phyloP scores from a whole-genome alignment of 2,329 filamentous ascomycete genomes.

The Colletotrichum sp. region DNA sequence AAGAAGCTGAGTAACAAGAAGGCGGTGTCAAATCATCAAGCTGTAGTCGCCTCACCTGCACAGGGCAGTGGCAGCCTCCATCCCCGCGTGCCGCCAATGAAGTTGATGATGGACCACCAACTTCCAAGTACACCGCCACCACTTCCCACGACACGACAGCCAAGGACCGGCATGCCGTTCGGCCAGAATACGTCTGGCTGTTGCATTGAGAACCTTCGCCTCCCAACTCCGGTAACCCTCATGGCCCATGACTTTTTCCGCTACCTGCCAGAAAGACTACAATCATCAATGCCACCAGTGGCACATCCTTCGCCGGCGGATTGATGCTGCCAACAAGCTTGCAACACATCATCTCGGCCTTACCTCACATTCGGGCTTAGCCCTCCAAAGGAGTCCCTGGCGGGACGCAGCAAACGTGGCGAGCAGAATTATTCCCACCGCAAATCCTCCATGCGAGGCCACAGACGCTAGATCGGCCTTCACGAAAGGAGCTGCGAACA shows the following conservation, averaged over 20 bases:
- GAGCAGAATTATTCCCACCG: slow-evolving; percentile 2
- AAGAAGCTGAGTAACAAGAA: not conserved
- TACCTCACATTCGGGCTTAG: not conserved
- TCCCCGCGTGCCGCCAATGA: not conserved
- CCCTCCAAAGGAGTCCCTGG: not conserved
- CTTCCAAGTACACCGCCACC: not conserved
- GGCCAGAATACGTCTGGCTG: not conserved
- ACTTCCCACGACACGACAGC: not conserved
- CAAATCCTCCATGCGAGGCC: not conserved
- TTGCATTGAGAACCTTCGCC: not conserved
- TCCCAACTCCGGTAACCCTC: not conserved
- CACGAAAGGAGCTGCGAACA: not conserved
- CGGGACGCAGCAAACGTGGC: not conserved
- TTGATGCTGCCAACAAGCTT: not conserved
- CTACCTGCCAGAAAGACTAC: not conserved
- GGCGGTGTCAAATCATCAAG: not conserved
- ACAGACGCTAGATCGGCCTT: not conserved
- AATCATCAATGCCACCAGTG: not conserved
- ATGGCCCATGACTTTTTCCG: not conserved
- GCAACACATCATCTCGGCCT: not conserved
- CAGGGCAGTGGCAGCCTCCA: not conserved
- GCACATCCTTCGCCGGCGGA: not conserved
- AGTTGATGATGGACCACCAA: not conserved
- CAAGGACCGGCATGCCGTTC: not conserved
- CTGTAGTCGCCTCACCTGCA: not conserved